Base-by-base conservation (phyloP, 129 eudicot species). In the Gnaphalium uliginosum region DNA sequence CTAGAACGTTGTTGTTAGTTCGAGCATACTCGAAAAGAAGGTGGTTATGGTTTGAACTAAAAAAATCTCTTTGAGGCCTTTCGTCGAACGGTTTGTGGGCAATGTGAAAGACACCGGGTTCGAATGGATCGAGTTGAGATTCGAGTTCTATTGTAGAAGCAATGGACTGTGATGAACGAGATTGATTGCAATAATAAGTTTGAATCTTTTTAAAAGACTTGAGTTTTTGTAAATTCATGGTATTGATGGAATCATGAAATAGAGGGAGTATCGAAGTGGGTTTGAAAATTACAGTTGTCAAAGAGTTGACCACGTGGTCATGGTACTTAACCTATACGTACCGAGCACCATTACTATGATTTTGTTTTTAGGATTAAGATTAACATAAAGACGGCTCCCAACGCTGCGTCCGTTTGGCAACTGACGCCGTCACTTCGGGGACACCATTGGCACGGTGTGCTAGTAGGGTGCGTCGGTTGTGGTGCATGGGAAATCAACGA, bases 21-120 rank as follows among this genome's bases (percentile, higher is more conserved):
- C 96, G 88, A 48, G 97, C 89, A 75, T 84, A 84, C 85, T 83
- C 83, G 69, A 89, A 91, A 37, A 94, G 93, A 76, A 85, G n/a
- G 78, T 78, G 85, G 77, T 94, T 91, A 72, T 80, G 84, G 48
- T 67, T 64, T 29, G 86, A 79, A 73, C 41, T 21, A 22, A 84
- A 79, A 43, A 59, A 23, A 21, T 76, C 81, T 81, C 76, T 74
- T 0, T 84, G 83, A 43, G 83, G 85, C 70, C 77, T 76, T 89
- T 71, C 82, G 70, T 87, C 97, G 73, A 94, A 79, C 96, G 73
- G 32, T 33, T 89, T 68, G 86, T 70, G 68, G 53, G 96, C 93
- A 35, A 41, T 22, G 8, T 15, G 57, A 32, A 32, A 56, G 29
- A 18, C 35, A n/a, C 32, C 39, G 4, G 48, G 51, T 32, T 68